Conservation (phyloP, 768 basidiomycete genomes). For the Sistotremastrum suecicum region DNA sequence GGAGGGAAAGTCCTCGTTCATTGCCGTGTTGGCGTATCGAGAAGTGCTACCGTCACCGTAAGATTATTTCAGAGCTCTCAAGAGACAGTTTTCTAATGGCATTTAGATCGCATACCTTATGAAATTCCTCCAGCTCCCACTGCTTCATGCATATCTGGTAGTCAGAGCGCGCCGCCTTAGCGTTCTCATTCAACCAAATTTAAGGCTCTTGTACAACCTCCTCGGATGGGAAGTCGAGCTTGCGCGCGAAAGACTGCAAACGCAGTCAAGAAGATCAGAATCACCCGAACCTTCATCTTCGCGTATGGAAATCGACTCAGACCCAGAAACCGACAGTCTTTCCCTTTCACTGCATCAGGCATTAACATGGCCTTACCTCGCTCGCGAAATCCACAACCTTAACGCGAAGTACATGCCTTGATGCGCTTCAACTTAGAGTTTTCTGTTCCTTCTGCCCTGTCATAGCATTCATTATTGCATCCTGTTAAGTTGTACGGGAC, state of each 20-base stretch:
- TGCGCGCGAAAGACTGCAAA: constrained; percentile 51
- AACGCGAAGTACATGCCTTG: constrained; percentile 70
- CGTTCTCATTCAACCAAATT: constrained; percentile 89
- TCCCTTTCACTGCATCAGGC: constrained; percentile 33
- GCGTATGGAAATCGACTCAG: constrained; percentile 26
- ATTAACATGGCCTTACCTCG: constrained; percentile 73
- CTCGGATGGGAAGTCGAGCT: constrained; percentile 90
- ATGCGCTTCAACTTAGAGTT: constrained; percentile 1
- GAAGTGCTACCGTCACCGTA: constrained; percentile 86
- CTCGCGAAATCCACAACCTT: constrained; percentile 70
- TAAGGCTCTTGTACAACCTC: constrained; percentile 89
- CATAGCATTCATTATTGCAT: too few relatives aligned
- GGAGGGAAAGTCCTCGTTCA: constrained; percentile 92
- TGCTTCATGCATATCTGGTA: constrained; percentile 89
- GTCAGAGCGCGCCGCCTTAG: constrained; percentile 82
- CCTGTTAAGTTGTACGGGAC: too few relatives aligned
- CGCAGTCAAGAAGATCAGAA: neutral
- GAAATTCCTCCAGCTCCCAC: constrained; percentile 73
- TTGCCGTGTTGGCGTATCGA: constrained; percentile 96
- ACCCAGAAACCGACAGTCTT: constrained; percentile 1
- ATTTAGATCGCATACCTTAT: constrained; percentile 88
- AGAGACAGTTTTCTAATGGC: neutral
- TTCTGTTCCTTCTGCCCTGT: too few relatives aligned
- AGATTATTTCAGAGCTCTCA: constrained; percentile 15
- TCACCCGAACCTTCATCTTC: too few relatives aligned